phyloP scores from a whole-genome alignment of 1,284 basidiomycete species.

The Caloboletus firmus region DNA sequence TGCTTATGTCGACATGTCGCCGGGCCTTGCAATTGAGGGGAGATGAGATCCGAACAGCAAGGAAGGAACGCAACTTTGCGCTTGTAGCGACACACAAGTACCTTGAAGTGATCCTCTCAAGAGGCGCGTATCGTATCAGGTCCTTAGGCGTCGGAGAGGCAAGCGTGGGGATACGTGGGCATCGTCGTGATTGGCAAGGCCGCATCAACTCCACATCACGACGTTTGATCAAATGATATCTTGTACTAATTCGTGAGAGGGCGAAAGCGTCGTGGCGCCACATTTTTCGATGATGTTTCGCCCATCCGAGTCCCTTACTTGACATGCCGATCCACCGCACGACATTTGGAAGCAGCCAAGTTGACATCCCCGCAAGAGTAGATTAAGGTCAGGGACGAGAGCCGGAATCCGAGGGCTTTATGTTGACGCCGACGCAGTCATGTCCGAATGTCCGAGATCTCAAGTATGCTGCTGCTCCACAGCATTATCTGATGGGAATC shows the following conservation, averaged over 20 bases:
- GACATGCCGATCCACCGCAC: background rate
- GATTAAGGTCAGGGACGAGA: background rate
- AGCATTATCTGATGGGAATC: background rate
- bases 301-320: background rate
- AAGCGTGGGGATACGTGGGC: background rate
- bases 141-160: background rate
- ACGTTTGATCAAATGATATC: slow-evolving; percentile 5
- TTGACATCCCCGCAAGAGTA: background rate
- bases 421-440: background rate
- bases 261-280: slow-evolving; percentile 4
- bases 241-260: background rate
- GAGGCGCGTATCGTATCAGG: background rate
- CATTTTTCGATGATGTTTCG: background rate
- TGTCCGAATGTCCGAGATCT: background rate
- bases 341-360: background rate
- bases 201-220: slow-evolving; percentile 5
- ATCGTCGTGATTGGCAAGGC: background rate
- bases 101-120: background rate
- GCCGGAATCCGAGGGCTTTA: background rate
- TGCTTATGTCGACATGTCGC: background rate
- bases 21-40: background rate
- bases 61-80: background rate
- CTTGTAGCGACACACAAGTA: background rate
- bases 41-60: slow-evolving; percentile 6
- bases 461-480: background rate